Percentiles rank a stretch among this genome's conserved stretches.
Conservation (phyloP, 2,329 filamentous ascomycete genomes). For the Fusarium nygamai region DNA sequence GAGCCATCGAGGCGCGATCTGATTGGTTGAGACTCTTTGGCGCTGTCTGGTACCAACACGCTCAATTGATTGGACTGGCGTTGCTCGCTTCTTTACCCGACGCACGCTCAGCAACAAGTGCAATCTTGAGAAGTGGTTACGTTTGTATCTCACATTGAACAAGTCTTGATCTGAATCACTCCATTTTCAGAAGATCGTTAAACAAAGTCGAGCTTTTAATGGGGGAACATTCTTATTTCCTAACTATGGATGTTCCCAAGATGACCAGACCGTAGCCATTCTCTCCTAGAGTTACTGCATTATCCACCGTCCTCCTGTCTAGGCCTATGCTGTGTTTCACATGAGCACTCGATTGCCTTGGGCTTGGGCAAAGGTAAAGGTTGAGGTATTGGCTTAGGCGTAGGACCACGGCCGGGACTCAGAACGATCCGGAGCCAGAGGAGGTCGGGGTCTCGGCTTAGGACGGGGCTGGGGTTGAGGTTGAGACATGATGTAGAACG, state of each 20-base stretch:
- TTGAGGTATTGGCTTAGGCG: too few species aligned
- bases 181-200: too few species aligned
- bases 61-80: too few species aligned
- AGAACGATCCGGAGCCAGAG: background rate
- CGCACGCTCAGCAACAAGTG: accelerated
- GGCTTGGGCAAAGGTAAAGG: too few species aligned
- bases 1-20: background rate
- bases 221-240: accelerated
- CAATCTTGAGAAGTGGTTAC: accelerated
- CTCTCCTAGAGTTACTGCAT: accelerated
- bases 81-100: too few species aligned
- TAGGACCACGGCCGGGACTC: too few species aligned
- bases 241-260: background rate
- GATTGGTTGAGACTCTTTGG: accelerated
- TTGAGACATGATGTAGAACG: background rate
- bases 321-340: accelerated
- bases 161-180: too few species aligned
- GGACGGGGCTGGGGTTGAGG: background rate
- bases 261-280: accelerated
- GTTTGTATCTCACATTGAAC: too few species aligned
- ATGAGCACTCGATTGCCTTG: accelerated
- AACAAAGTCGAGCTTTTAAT: accelerated
- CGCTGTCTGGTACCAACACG: too few species aligned
- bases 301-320: accelerated
- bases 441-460: accelerated